These are phyloP conservation scores for Xenoacremonium recifei DNA, from an alignment of 2,329 filamentous ascomycete species.

Conservation along the genomic window DNA sequence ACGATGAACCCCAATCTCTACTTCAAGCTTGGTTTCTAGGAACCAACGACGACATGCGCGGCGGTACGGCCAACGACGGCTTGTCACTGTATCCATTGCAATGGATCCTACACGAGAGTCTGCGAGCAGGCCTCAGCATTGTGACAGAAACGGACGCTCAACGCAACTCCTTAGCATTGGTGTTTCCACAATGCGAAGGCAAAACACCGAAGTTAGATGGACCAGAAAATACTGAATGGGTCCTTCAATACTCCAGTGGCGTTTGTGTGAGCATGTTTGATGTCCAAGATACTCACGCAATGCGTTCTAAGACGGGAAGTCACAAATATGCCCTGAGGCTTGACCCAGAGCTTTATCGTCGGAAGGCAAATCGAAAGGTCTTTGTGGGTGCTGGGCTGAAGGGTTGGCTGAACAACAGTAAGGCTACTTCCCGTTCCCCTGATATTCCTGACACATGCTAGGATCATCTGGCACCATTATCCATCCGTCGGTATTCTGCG, in stretches of 20 bases:
- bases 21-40: conserved; percentile 24
- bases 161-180: conserved; percentile 12
- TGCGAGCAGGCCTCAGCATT: conserved; percentile 13
- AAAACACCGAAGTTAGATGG: conserved; percentile 17
- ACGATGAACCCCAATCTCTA: conserved; percentile 13
- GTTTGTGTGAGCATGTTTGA: conserved; percentile 23
- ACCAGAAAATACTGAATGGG: conserved; percentile 25
- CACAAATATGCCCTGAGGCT: conserved; percentile 18
- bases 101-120: conserved; percentile 23
- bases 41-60: conserved; percentile 20
- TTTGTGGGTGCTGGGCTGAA: conserved; percentile 11
- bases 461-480: conserved; percentile 18
- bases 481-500: conserved; percentile 21
- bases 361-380: conserved; percentile 12
- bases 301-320: conserved; percentile 2
- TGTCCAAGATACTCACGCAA: conserved; percentile 16
- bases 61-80: conserved; percentile 17
- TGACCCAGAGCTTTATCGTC: conserved; percentile 16
- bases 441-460: neutral
- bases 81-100: conserved; percentile 22
- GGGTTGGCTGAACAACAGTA: conserved; percentile 19
- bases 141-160: conserved; percentile 3
- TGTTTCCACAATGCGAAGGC: conserved; percentile 24
- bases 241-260: conserved; percentile 17
- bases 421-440: accelerated